Percentiles rank a stretch among this genome's conserved stretches.
These are phyloP conservation scores for Trichoderma afroharzianum DNA, from an alignment of 2,329 filamentous ascomycete genomes.

Conservation along the genomic window DNA sequence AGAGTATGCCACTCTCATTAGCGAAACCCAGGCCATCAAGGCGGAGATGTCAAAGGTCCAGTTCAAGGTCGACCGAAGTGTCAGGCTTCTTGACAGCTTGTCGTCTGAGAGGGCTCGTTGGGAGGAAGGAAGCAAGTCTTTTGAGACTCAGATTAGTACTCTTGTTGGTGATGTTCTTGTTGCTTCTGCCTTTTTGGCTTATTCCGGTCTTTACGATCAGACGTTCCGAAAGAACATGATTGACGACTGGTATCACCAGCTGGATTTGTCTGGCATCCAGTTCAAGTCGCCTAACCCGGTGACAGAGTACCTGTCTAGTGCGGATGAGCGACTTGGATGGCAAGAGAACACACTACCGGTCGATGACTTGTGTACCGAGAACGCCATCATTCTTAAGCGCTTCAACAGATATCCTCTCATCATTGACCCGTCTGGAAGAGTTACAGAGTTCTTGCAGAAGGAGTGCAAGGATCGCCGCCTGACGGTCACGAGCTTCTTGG, in stretches of 20 bases:
- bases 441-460: constrained; percentile 91
- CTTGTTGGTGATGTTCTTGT: constrained; percentile 93
- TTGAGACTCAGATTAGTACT: constrained; percentile 95
- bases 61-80: constrained; percentile 96
- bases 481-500: constrained; percentile 95
- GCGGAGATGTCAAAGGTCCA: constrained; percentile 93
- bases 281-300: constrained; percentile 93
- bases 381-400: constrained; percentile 92
- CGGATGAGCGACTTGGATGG: constrained; percentile 92
- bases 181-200: constrained; percentile 95
- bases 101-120: constrained; percentile 90
- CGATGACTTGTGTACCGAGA: constrained; percentile 97
- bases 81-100: constrained; percentile 87
- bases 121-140: constrained; percentile 97
- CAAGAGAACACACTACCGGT: constrained; percentile 91
- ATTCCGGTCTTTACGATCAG: constrained; percentile 95
- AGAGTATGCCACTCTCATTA: constrained; percentile 93
- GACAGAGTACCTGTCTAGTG: constrained; percentile 93
- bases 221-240: constrained; percentile 97
- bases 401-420: constrained; percentile 99
- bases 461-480: constrained; percentile 91
- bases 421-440: constrained; percentile 93
- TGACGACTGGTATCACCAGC: constrained; percentile 94
- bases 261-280: constrained; percentile 85
- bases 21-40: constrained; percentile 96